These are phyloP conservation scores for Colletotrichum sublineola DNA, from an alignment of 2,329 filamentous ascomycete species.

Conservation along the genomic window DNA sequence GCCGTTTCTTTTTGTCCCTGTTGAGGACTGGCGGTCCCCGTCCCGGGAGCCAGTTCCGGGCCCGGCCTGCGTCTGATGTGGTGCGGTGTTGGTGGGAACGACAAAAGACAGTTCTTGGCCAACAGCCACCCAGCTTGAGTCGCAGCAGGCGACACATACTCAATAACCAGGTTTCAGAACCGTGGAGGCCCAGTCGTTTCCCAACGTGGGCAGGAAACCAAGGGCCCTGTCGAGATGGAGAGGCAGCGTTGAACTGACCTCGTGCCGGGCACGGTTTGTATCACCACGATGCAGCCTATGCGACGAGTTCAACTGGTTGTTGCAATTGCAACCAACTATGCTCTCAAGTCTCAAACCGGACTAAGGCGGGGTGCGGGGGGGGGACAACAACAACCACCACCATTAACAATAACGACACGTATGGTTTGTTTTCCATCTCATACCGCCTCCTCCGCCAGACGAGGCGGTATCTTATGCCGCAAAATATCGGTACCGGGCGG, in stretches of 20 bases:
- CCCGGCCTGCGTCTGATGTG: constrained; percentile 1
- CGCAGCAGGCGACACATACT: neutral
- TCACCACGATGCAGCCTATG: neutral
- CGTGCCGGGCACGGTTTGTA: neutral
- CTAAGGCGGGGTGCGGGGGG: neutral
- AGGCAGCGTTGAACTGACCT: neutral
- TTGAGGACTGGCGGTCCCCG: neutral
- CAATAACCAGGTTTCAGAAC: neutral
- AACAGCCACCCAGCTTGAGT: constrained; percentile 8
- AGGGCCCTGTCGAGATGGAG: neutral
- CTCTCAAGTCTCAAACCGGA: neutral
- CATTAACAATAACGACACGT: neutral
- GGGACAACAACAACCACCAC: neutral
- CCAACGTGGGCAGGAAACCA: neutral
- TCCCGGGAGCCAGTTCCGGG: constrained; percentile 13
- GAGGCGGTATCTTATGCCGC: neutral
- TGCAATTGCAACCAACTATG: neutral
- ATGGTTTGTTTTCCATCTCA: neutral
- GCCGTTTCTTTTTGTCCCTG: neutral
- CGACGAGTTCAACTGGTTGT: neutral
- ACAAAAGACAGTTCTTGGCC: neutral
- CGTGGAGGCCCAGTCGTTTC: neutral
- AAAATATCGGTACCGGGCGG: constrained; percentile 4
- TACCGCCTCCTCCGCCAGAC: neutral
- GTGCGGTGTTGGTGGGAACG: neutral